Percentiles rank a stretch among this genome's conserved stretches.
phyloP scores from a whole-genome alignment of 257 asterid genomes.

The Catharanthus roseus region DNA sequence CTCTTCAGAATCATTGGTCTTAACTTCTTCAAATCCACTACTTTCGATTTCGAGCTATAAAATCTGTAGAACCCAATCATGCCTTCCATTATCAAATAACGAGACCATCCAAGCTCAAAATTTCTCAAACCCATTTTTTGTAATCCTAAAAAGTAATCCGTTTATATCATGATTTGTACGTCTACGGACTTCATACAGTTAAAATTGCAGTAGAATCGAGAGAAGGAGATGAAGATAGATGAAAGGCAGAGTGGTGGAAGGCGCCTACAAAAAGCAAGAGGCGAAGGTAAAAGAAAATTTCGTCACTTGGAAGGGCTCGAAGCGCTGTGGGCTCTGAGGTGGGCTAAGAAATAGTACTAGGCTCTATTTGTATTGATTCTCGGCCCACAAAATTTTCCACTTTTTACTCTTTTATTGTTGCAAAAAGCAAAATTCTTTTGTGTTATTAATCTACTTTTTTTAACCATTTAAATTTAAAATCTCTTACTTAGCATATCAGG shows the following conservation, averaged over 20 bases:
- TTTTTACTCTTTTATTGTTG: no score
- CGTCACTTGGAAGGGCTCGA: no score
- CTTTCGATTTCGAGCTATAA: slow-evolving; percentile 35
- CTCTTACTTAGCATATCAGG: no score
- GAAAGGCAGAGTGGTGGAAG: not conserved
- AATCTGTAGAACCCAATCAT: slow-evolving; percentile 27
- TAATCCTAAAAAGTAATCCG: not conserved
- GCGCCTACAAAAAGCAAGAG: not conserved
- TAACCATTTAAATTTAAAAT: no score
- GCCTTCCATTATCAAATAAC: slow-evolving; percentile 21
- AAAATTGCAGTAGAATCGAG: not conserved
- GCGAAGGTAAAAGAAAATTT: no score
- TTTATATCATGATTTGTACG: not conserved
- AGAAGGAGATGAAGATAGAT: not conserved
- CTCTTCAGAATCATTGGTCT: slow-evolving; percentile 75
- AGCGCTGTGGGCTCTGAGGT: no score
- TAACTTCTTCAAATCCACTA: slow-evolving; percentile 51
- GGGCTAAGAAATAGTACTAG: no score
- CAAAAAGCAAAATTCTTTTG: no score
- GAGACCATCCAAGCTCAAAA: not conserved
- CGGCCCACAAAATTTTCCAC: no score
- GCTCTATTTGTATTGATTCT: no score
- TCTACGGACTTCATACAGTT: not conserved
- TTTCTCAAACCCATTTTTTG: slow-evolving; percentile 27
- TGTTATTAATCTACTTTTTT: no score